phyloP scores from a whole-genome alignment of 768 basidiomycete species.

The Agaricus blazei region DNA sequence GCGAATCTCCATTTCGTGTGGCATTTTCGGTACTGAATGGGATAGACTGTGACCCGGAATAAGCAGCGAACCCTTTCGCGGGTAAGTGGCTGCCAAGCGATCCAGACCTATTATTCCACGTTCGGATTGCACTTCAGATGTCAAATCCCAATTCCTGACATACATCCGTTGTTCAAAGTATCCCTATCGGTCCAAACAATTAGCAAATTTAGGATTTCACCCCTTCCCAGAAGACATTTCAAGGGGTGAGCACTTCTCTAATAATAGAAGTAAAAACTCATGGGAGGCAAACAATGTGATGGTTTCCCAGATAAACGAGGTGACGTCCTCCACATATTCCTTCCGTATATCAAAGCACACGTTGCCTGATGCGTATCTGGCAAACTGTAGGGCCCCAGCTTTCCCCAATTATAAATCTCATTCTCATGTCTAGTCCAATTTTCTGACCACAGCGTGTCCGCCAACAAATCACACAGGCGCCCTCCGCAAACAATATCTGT shows the following conservation, averaged over 20 bases:
- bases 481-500: slow-evolving; percentile 1
- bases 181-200: slow-evolving; percentile 1
- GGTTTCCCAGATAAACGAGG: not conserved
- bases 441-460: not conserved
- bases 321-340: not conserved
- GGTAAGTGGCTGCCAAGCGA: not conserved
- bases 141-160: slow-evolving; percentile 8
- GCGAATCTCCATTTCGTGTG: not conserved
- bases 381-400: not conserved
- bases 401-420: slow-evolving; percentile 1
- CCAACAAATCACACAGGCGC: slow-evolving; percentile 4
- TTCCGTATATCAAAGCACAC: not conserved
- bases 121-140: slow-evolving; percentile 5
- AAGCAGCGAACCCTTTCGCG: slow-evolving; percentile 1
- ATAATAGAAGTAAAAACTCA: not conserved
- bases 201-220: not conserved
- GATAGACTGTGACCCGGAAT: slow-evolving; percentile 4
- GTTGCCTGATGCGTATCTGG: no score
- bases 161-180: not conserved
- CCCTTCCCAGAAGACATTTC: not conserved
- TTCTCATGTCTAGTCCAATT: no score
- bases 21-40: not conserved
- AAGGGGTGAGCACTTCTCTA: not conserved
- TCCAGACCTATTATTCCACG: not conserved
- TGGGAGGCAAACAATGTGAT: not conserved